Conservation (phyloP, 352 stramenopile genomes). For the Globisporangium okanoganense region DNA sequence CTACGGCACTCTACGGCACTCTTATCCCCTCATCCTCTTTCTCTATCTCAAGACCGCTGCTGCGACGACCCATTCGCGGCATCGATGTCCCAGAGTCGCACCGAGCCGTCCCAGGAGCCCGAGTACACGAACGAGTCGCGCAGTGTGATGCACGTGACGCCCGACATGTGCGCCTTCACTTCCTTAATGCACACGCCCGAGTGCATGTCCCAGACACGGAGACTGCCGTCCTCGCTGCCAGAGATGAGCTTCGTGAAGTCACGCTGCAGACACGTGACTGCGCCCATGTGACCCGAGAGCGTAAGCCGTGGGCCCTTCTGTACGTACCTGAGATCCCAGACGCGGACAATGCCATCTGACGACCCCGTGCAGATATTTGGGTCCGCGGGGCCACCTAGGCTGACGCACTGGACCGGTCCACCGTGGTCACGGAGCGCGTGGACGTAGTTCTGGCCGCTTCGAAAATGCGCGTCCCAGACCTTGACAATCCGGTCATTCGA, state of each 20-base stretch:
- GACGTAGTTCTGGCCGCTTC: conserved; percentile 34
- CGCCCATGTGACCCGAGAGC: conserved; percentile 43
- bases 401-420: conserved; percentile 66
- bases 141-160: conserved; percentile 61
- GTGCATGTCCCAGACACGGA: conserved; percentile 81
- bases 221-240: conserved; percentile 61
- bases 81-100: conserved; percentile 70
- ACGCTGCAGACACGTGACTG: conserved; percentile 62
- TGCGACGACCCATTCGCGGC: neutral
- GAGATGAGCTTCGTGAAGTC: conserved; percentile 84
- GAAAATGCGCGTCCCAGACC: conserved; percentile 77
- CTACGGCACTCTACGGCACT: neutral
- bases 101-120: conserved; percentile 67
- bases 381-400: conserved; percentile 64
- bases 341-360: conserved; percentile 66
- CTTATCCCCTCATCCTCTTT: neutral
- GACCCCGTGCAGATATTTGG: conserved; percentile 76
- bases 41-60: neutral
- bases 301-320: conserved; percentile 61
- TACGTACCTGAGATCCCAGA: conserved; percentile 81
- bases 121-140: conserved; percentile 66
- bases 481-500: conserved; percentile 73
- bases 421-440: conserved; percentile 61
- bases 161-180: conserved; percentile 49
- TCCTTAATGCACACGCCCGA: conserved; percentile 65